phyloP scores from a whole-genome alignment of 192 early-diverging fungal genomes.

The Coemansia sp. region DNA sequence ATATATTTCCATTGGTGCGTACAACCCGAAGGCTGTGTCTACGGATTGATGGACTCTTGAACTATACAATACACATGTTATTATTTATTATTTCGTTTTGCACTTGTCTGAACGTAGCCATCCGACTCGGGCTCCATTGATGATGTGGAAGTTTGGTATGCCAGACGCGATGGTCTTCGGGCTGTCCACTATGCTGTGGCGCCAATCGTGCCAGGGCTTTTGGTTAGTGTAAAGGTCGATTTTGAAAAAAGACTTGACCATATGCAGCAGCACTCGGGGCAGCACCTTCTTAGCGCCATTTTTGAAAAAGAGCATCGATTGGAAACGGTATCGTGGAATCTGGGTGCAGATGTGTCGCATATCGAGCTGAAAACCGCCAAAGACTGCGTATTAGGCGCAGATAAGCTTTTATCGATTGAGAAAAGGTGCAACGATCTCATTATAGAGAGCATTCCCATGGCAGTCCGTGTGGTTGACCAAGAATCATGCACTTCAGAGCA shows the following conservation, averaged over 20 bases:
- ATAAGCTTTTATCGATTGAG: constrained; percentile 55
- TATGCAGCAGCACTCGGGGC: constrained; percentile 70
- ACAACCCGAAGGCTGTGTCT: too few relatives aligned
- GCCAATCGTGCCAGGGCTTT: constrained; percentile 48
- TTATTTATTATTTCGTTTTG: too few relatives aligned
- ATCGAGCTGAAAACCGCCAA: constrained; percentile 58
- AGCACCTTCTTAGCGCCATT: constrained; percentile 69
- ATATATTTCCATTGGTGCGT: too few relatives aligned
- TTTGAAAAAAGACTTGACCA: constrained; percentile 68
- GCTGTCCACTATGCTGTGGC: constrained; percentile 59
- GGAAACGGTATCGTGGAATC: constrained; percentile 65
- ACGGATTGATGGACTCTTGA: too few relatives aligned
- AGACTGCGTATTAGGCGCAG: constrained; percentile 33
- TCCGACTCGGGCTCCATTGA: constrained; percentile 60
- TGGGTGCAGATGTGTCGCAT: constrained; percentile 57
- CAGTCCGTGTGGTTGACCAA: constrained; percentile 50
- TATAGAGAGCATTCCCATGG: constrained; percentile 49
- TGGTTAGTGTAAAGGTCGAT: constrained; percentile 58
- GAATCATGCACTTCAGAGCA: constrained; percentile 55
- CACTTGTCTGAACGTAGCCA: constrained; percentile 26
- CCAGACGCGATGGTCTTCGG: constrained; percentile 58
- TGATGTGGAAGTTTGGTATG: constrained; percentile 56
- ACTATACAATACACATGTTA: too few relatives aligned
- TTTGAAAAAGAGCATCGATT: constrained; percentile 59
- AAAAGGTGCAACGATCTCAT: constrained; percentile 58